Evolutionary conservation across 192 early-diverging fungal species (phyloP).

Genomic region (Geosiphon pyriformis): DNA sequence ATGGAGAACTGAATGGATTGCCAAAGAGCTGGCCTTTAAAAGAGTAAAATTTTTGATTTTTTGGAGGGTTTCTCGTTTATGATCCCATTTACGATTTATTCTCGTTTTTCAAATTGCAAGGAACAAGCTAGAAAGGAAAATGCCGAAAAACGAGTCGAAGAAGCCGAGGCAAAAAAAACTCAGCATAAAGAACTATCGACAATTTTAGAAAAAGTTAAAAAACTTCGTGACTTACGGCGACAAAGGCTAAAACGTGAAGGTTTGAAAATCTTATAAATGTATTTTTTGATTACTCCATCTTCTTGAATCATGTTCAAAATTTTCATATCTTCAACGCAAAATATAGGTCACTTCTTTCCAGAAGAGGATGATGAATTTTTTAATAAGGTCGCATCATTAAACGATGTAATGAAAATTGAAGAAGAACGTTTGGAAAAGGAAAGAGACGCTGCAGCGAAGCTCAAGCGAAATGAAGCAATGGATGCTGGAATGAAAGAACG

Average conservation of each 20-base stretch:
- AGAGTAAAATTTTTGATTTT: slow-evolving; percentile 25
- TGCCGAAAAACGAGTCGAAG: slow-evolving; percentile 17
- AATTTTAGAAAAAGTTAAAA: slow-evolving; percentile 24
- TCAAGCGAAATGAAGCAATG: slow-evolving; percentile 24
- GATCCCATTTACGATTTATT: neutral
- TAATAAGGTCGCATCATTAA: slow-evolving; percentile 25
- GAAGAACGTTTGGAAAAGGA: slow-evolving; percentile 21
- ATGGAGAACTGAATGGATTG: slow-evolving; percentile 27
- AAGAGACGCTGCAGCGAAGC: slow-evolving; percentile 18
- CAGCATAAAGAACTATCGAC: slow-evolving; percentile 24
- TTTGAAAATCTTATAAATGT: neutral
- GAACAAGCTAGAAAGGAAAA: slow-evolving; percentile 24
- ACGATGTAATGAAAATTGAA: slow-evolving; percentile 25
- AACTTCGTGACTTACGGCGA: slow-evolving; percentile 29
- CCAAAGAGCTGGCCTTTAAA: slow-evolving; percentile 22
- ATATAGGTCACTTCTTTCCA: slow-evolving; percentile 33
- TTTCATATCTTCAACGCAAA: neutral
- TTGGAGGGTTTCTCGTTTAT: neutral
- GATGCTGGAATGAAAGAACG: slow-evolving; percentile 25
- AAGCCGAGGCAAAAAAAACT: slow-evolving; percentile 24
- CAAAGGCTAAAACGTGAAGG: slow-evolving; percentile 29
- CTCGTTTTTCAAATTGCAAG: slow-evolving; percentile 1
- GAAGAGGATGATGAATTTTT: slow-evolving; percentile 34
- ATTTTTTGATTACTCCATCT: too few relatives aligned
- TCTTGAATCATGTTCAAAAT: neutral